These are phyloP conservation scores for Pichia nakasei DNA, from an alignment of 805 yeast genomes.

Conservation along the genomic window DNA sequence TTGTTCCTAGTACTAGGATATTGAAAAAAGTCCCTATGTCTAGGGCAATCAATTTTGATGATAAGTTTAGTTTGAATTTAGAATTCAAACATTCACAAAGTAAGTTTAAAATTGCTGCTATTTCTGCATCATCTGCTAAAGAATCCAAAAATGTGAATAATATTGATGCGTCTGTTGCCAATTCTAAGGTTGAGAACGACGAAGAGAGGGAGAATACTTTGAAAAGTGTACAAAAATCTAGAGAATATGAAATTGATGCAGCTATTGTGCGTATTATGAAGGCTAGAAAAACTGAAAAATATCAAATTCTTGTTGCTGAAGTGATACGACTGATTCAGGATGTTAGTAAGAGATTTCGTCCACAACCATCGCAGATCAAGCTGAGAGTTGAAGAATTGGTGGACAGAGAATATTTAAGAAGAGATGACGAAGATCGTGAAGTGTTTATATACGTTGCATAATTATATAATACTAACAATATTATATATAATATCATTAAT, in stretches of 20 bases:
- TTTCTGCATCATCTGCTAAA: constrained; percentile 27
- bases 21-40: constrained; percentile 67
- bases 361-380: constrained; percentile 60
- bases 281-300: constrained; percentile 50
- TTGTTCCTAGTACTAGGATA: constrained; percentile 75
- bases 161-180: constrained; percentile 5
- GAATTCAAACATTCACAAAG: constrained; percentile 59
- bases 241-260: constrained; percentile 68
- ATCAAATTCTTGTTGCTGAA: constrained; percentile 60
- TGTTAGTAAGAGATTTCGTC: constrained; percentile 54
- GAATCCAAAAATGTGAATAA: background rate
- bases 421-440: constrained; percentile 53
- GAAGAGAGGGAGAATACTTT: constrained; percentile 46
- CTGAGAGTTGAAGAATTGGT: constrained; percentile 64
- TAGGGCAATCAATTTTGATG: constrained; percentile 55
- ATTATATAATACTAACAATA: too few relatives aligned
- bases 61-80: constrained; percentile 58
- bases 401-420: constrained; percentile 72
- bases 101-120: constrained; percentile 69
- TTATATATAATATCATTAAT: constrained; percentile 13
- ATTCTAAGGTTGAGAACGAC: constrained; percentile 39
- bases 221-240: constrained; percentile 49
- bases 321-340: constrained; percentile 38
- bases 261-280: constrained; percentile 87
- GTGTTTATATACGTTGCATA: constrained; percentile 60